Evolutionary conservation across 2,329 filamentous ascomycete genomes (phyloP), one percentile per base, ranked within the genome.

Genomic region (Endoconidiophora laricicola): DNA sequence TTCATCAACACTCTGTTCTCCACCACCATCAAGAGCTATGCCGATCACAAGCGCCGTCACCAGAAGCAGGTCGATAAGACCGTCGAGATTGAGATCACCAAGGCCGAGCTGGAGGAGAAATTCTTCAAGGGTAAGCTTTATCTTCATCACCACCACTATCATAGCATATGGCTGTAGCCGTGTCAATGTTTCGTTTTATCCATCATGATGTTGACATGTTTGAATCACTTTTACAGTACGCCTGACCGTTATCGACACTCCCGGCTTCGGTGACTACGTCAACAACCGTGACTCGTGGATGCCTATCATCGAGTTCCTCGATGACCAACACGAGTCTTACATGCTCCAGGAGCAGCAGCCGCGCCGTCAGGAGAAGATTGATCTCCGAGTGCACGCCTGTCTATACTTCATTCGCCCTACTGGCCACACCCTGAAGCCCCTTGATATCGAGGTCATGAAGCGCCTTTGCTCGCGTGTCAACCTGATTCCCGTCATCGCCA

Each of bases 1-100:
- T 98, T 98, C 72, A 96, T 98, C 80, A 98, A 98, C 81, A 98
- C 91, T 54, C 81, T 98, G 55, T 98, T 98, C 78, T 98, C 91
- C 56, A 98, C 93, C 58, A 98, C 91, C 61, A 98, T 98, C 79
- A 98, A 98, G 78, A 98, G 96, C 78, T 98, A 98, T 69, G 91
- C 91, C 77, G 91, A 98, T 70, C 90, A 98, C 79, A 94, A 94
- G 78, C 85, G 87, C 69, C 86, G 91, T 64, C 91, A 98, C 70
- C 86, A 91, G 71, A 98, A 98, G 80, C 91, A 98, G 74, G 79
- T 96, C 59, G 91, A 98, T 74, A 96, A 96, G 79, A 98, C 91
- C 9, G 91, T 98, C 57, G 93, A 98, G 74, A 98, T 98, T 60
- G 91, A 98, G 70, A 98, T 98, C 65, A 98, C 91, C 67, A 98